Evolutionary conservation across 345 rosid species (phyloP).

Genomic region (Syzygium jambos): DNA sequence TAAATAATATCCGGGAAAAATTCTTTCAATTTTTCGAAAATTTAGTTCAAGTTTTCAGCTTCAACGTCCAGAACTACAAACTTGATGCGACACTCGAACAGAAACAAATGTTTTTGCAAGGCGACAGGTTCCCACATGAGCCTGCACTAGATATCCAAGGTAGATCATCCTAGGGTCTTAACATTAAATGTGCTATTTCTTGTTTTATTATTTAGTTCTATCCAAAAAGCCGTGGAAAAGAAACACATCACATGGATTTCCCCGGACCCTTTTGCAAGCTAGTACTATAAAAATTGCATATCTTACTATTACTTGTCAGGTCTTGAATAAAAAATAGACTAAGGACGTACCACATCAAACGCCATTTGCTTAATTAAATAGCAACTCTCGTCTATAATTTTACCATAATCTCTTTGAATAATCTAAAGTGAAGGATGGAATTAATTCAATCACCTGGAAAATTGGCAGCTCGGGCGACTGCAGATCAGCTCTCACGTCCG

Average conservation of each 20-base stretch:
- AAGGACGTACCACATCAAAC: not conserved
- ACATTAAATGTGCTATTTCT: no score
- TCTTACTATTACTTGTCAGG: not conserved
- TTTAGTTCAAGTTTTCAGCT: no score
- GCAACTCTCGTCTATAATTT: not conserved
- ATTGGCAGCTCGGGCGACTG: slow-evolving; percentile 55
- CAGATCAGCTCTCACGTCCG: slow-evolving; percentile 56
- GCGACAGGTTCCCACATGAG: no score
- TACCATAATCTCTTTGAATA: no score
- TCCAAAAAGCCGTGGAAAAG: not conserved
- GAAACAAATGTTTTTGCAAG: no score
- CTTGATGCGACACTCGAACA: no score
- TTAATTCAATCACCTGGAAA: slow-evolving; percentile 29
- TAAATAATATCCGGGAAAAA: no score
- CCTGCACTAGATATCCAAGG: no score
- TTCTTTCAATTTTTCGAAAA: no score
- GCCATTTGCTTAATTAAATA: not conserved
- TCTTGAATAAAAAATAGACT: not conserved
- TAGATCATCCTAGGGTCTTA: no score
- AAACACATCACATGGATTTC: not conserved
- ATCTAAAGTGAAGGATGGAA: not conserved
- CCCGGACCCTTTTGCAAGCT: not conserved
- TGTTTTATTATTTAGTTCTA: no score
- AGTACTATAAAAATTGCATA: not conserved
- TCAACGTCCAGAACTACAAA: no score